Base-by-base conservation (phyloP, 202 grass and related monocot species). In the Schoenoplectus triqueter region DNA sequence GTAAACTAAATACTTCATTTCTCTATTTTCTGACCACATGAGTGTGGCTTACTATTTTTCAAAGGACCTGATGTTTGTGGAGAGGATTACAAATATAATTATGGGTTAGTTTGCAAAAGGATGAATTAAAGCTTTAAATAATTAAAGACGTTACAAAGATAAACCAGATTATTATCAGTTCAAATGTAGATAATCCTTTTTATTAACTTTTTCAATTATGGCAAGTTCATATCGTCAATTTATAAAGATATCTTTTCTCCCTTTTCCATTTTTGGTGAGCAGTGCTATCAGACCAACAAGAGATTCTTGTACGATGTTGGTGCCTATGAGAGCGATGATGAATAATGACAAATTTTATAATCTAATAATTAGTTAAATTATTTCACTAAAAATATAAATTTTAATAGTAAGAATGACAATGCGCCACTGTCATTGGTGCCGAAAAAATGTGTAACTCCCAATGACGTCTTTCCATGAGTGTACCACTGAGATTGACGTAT, bases 241-340 rank as follows among this genome's bases (percentile, higher is more conserved):
- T 57, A 59, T 41, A 8, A 56, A 56, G 51, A n/a, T 5, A 39
- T 57, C 0, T 15, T 57, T 76, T 31, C 31, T 41, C 0, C 4
- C 9, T 55, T 77, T 77, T n/a, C 10, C 10, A 15, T 59, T 77
- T 63, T 81, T 87, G 85, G 84, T 89, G 82, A 87, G 85, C 86
- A 97, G 94, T 97, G 57, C 94, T 97, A 66, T 92, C 92, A 0
- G 89, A 97, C 92, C 87, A 97, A 91, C 82, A 97, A 94, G 88
- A 90, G 94, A 83, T 87, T 97, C 86, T 86, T 77, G 51, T 77
- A 77, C 51, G 73, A 77, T 77, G 73, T 77, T 77, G 73, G 73
- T 59, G 73, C 51, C 51, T 77, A 77, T 41, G 73, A 77, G 51
- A 57, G 51, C 20, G 73, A 57, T 42, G 51, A 77, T 77, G 73